Evolutionary conservation across 257 asterid genomes (phyloP), one percentile per base, ranked within the genome.

Genomic region (Plantago major): DNA sequence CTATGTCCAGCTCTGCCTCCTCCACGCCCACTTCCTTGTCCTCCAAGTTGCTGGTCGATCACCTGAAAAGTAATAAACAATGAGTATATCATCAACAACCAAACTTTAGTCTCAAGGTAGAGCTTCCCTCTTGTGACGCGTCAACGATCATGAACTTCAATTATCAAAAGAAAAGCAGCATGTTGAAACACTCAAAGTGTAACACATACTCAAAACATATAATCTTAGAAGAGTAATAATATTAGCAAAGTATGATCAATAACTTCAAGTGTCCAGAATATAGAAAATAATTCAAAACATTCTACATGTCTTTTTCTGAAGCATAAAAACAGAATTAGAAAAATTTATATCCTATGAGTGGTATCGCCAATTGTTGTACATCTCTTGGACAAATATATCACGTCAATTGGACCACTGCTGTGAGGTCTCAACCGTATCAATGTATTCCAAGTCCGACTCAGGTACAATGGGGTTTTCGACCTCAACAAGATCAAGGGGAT

Each of bases 301-400:
- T 14, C n/a, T 14, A 10, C 16, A 14, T 22, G 26, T 22, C 26
- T 22, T 22, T 22, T 22, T 22, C 16, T 0, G 5, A 49, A 6
- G 28, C 6, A 1, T 14, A 16, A 18, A n/a, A 49, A 49, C 9
- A 16, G 6, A 46, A 13, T 8, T 46, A 49, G 12, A n/a, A 1
- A 49, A 49, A 16, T 19, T 9, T 10, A 3, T 49, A 11, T 49
- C 55, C 10, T 49, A 49, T 16, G 26, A 16, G 11, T 3, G 17
- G 55, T 49, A 49, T 16, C 56, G 33, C 56, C 56, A 50, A 9
- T 50, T 50, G 12, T 50, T 50, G 56, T 50, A 50, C 37, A 50
- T 50, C 13, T 50, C 37, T 2, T 17, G 33, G 6, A 30, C 37
- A 18, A 50, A 50, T 5, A 7, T 6, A 8, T 18, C 56, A 50